phyloP scores from a whole-genome alignment of 257 asterid species.

The Solanum appendiculatum region DNA sequence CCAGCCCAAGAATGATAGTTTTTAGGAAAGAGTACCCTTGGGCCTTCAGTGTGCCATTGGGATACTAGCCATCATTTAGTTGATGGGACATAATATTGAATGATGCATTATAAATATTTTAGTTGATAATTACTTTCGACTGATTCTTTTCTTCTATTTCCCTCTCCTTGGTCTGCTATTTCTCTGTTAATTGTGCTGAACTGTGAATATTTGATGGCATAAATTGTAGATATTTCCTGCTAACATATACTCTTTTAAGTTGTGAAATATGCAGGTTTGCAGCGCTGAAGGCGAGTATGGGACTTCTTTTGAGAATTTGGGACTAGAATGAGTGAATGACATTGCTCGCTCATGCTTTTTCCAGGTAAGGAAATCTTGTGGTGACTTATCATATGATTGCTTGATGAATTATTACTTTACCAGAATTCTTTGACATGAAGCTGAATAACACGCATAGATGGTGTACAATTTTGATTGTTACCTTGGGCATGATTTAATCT shows the following conservation, averaged over 20 bases:
- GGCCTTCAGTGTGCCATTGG: not conserved
- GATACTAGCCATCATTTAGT: slow-evolving; percentile 16
- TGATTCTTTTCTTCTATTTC: not conserved
- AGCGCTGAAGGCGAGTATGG: not conserved
- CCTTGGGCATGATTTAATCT: not conserved
- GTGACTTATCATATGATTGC: not conserved
- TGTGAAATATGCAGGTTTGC: slow-evolving; percentile 16
- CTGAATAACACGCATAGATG: not conserved
- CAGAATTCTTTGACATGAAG: not conserved
- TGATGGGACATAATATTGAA: slow-evolving; percentile 8
- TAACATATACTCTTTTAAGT: slow-evolving; percentile 4
- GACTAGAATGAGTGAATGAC: not conserved
- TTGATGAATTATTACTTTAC: not conserved
- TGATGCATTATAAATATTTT: not conserved
- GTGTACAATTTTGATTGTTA: not conserved
- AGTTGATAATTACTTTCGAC: not conserved
- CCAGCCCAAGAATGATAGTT: slow-evolving; percentile 22
- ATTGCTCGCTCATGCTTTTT: not conserved
- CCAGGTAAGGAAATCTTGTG: not conserved
- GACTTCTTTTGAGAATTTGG: not conserved
- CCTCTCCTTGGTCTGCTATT: not conserved
- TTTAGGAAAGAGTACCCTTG: slow-evolving; percentile 16
- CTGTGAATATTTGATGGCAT: not conserved
- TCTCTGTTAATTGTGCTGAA: not conserved
- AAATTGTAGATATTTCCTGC: not conserved